phyloP scores from a whole-genome alignment of 108 stramenopile genomes.

The Heterococcus sp. region DNA sequence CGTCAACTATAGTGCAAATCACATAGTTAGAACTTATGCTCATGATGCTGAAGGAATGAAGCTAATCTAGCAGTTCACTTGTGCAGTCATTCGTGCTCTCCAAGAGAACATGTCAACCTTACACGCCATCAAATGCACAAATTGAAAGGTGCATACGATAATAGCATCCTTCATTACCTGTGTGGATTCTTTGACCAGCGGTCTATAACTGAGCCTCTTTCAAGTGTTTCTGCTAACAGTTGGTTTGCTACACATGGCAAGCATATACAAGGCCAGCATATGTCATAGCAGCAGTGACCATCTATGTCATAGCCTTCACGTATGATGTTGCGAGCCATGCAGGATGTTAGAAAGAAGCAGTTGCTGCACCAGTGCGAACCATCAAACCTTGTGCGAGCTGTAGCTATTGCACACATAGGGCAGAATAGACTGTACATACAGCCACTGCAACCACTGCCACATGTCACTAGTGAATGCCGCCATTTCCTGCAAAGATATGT shows the following conservation, averaged over 20 bases:
- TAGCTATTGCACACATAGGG: constrained; percentile 23
- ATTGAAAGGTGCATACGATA: no score
- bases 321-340: constrained; percentile 26
- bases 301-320: constrained; percentile 41
- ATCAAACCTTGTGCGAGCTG: constrained; percentile 30
- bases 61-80: no score
- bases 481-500: background rate
- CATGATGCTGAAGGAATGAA: no score
- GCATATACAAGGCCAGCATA: constrained; percentile 16
- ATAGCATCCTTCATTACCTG: no score
- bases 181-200: constrained; percentile 10
- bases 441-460: background rate
- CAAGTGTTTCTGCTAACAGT: constrained; percentile 27
- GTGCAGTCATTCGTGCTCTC: no score
- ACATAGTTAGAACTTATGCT: constrained; percentile 4
- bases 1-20: no score
- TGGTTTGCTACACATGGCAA: constrained; percentile 37
- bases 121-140: no score
- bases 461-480: background rate
- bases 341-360: constrained; percentile 20
- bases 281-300: constrained; percentile 41
- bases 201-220: constrained; percentile 20
- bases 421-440: constrained; percentile 25
- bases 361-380: constrained; percentile 36
- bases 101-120: no score